phyloP scores from a whole-genome alignment of 306 rosid species.

The Dalbergia oliveri region DNA sequence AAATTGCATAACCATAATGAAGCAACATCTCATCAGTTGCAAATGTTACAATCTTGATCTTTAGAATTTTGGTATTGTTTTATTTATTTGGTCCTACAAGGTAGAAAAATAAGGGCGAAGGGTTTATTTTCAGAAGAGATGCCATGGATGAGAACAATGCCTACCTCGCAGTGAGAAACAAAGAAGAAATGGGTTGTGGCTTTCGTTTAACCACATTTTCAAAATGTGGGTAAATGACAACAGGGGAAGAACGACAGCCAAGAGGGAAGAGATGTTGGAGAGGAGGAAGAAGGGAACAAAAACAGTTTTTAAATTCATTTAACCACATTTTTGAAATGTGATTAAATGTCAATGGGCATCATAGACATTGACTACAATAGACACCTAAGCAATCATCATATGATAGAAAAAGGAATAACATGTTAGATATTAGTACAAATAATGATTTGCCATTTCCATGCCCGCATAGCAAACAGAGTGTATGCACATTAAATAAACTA shows the following conservation, averaged over 20 bases:
- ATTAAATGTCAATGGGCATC: no score
- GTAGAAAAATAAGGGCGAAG: slow-evolving; percentile 7
- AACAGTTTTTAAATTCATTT: no score
- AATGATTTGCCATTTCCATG: not conserved
- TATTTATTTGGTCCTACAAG: not conserved
- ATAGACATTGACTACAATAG: no score
- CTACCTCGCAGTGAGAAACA: no score
- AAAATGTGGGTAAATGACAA: no score
- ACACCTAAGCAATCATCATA: not conserved
- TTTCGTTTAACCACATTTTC: no score
- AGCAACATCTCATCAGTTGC: not conserved
- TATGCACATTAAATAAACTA: not conserved
- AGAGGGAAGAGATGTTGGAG: no score
- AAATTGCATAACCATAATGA: not conserved
- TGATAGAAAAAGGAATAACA: not conserved
- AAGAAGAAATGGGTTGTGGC: no score
- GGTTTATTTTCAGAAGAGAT: not conserved
- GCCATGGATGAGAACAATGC: no score
- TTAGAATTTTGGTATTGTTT: not conserved
- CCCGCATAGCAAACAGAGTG: not conserved
- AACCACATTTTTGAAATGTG: no score
- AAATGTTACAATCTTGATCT: slow-evolving; percentile 3
- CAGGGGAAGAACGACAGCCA: no score
- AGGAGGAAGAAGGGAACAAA: no score
- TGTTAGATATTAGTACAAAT: not conserved